Conservation (phyloP, 2,329 filamentous ascomycete species). For the Ophiostoma piceae region DNA sequence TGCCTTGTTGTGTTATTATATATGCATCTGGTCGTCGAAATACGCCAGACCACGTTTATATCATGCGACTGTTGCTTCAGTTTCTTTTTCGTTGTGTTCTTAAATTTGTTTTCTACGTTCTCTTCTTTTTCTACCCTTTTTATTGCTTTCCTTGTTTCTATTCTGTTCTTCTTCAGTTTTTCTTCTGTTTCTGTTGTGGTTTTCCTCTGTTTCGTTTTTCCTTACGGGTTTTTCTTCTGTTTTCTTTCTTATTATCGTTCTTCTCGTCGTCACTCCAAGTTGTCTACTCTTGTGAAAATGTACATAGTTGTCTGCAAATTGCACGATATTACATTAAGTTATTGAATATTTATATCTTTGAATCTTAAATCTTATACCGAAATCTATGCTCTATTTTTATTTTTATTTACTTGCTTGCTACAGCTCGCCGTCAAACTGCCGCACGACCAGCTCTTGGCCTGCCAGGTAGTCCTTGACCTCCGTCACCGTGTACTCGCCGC, state of each 20-base stretch:
- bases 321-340: too few species aligned
- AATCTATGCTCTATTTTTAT: conserved; percentile 9
- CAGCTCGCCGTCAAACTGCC: conserved; percentile 63
- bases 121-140: too few species aligned
- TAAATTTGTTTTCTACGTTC: not conserved
- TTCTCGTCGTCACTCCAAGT: too few species aligned
- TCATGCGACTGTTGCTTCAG: not conserved
- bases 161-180: too few species aligned
- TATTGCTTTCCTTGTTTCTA: too few species aligned
- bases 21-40: not conserved
- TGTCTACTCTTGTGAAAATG: not conserved
- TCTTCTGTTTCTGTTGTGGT: too few species aligned
- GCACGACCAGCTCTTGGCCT: conserved; percentile 67
- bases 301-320: not conserved
- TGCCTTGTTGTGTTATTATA: not conserved
- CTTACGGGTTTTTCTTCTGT: too few species aligned
- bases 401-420: conserved; percentile 22
- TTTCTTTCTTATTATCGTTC: too few species aligned
- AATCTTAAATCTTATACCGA: too few species aligned
- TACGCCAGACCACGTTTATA: not conserved
- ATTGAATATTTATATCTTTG: too few species aligned
- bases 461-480: conserved; percentile 84
- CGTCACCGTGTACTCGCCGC: conserved; percentile 88
- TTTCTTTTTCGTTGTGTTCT: conserved; percentile 12
- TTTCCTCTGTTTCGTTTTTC: too few species aligned